phyloP scores from a whole-genome alignment of 129 eudicot species.

The Calendula officinalis region DNA sequence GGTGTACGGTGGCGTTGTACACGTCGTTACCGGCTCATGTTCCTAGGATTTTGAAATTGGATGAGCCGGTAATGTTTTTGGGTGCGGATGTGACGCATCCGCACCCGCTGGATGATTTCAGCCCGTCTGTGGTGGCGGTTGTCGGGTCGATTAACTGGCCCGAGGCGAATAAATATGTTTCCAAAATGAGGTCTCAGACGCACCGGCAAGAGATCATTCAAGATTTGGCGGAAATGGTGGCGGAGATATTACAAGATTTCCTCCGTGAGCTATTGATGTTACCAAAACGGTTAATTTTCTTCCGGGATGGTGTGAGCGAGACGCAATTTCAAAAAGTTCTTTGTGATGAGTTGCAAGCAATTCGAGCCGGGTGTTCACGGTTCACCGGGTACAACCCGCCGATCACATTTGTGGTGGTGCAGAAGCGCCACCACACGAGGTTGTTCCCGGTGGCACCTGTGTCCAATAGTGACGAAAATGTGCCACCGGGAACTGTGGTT shows the following conservation, averaged over 20 bases:
- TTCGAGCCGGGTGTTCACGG: slow-evolving; percentile 47
- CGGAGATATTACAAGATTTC: slow-evolving; percentile 70
- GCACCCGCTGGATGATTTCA: slow-evolving; percentile 73
- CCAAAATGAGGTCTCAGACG: slow-evolving; percentile 88
- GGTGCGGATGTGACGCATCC: slow-evolving; percentile 99
- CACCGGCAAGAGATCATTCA: slow-evolving; percentile 90
- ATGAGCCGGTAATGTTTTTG: slow-evolving; percentile 83
- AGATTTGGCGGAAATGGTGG: slow-evolving; percentile 69
- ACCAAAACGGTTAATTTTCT: slow-evolving; percentile 69
- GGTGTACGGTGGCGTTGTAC: slow-evolving; percentile 87
- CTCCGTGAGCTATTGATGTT: slow-evolving; percentile 44
- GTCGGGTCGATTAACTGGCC: slow-evolving; percentile 98
- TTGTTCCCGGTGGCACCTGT: slow-evolving; percentile 54
- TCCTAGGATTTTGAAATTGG: slow-evolving; percentile 52
- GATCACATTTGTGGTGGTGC: slow-evolving; percentile 81
- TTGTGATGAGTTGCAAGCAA: slow-evolving; percentile 64
- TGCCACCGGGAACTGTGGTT: slow-evolving; percentile 94
- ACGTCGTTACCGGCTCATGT: slow-evolving; percentile 72
- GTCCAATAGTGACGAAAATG: slow-evolving; percentile 56
- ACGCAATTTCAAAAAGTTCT: slow-evolving; percentile 90
- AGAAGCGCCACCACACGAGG: slow-evolving; percentile 94
- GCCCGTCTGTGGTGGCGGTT: slow-evolving; percentile 95
- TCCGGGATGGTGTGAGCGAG: slow-evolving; percentile 96
- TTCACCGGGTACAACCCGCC: slow-evolving; percentile 70
- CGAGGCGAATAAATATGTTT: slow-evolving; percentile 72